Evolutionary conservation across 108 stramenopile species (phyloP), one percentile per base, ranked within the genome.

Genomic region (Aurantiochytrium sp.): DNA sequence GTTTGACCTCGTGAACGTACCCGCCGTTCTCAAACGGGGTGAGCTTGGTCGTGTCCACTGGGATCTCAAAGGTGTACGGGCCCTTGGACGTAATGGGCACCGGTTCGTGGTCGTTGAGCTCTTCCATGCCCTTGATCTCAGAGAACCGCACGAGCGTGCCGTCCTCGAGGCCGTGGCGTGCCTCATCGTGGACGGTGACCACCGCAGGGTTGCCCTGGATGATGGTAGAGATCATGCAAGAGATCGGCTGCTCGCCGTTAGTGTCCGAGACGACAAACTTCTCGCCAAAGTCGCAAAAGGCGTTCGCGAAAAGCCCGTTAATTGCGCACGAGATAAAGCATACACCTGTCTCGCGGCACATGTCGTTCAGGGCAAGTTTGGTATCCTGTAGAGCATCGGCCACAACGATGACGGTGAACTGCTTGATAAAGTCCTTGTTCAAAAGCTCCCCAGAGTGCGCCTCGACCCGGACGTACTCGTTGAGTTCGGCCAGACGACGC

Each of bases 261-360:
- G 94, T 95, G 91, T 99, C 99, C 5, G 92, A 73, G 49, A 98
- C 95, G 4, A 96, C 93, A 88, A 98, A 98, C 19, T 91, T 89
- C 35, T 93, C 87, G 5, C 99, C 99, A 91, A 98, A 98, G 91
- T 99, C 99, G 91, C 98, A 98, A 94, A 99, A 98, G 88, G 96
- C 94, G 47, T 91, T 60, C 43, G 95, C 97, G 91, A 97, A 99
- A 58, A 97, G 96, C 8, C 97, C 97, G 4, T 92, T 90, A 59
- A 93, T 87, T n/a, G 96, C 89, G 72, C 96, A 90, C 51, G 96
- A 93, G 60, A 99, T 94, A 89, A 98, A 97, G 87, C 91, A 89
- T 93, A 5, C 94, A 25, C 91, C 91, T 14, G 89, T 60, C 57
- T 93, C 91, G 58, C 97, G 95, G 88, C 97, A 97, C 58, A 93